Evolutionary conservation across 1,284 basidiomycete genomes (phyloP), one percentile per base, ranked within the genome.

Genomic region (Cutaneotrichosporon cyanovorans): DNA sequence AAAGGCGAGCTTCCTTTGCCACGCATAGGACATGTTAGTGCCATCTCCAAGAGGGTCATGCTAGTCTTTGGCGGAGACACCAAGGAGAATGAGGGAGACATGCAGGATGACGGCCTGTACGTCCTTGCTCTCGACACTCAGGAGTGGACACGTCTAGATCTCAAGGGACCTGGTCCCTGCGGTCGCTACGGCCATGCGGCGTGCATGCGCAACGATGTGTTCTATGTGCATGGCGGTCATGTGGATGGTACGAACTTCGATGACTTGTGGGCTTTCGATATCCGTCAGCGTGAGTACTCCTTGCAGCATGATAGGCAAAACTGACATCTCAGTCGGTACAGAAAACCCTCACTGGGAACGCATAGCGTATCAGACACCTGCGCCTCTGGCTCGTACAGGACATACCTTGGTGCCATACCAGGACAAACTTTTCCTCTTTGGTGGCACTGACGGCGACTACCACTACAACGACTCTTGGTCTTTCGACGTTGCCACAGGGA

Each of bases 381-480:
- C 53, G 0, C 53, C 53, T 1, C 28, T 54, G 3, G 53, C 82
- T 48, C 81, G 95, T 53, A 97, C 95, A 1, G 93, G 95, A 31
- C 95, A 98, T 73, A 81, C 89, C 50, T 85, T 87, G 62, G 80
- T 97, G 41, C 85, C 89, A 2, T 79, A 80, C 65, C 84, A 83
- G 52, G 87, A 95, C 62, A 84, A 83, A 57, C 82, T 99, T 50
- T 82, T 87, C 61, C 76, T 95, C 84, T 98, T 99, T 61, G 95
- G 95, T 39, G 95, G 95, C 43, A 99, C 95, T 5, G 95, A 99
- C 62, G 93, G 92, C 21, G 84, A 87, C 66, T 98, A 89, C 72
- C 95, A 98, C 71, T 99, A 99, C 75, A 98, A 98, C 71, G 95
- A 99, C 66, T 98, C 93, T 5, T 99, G 95, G 95, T 79, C 84